Evolutionary conservation across 352 stramenopile genomes (phyloP).

Genomic region (Phytophthora crassamura): DNA sequence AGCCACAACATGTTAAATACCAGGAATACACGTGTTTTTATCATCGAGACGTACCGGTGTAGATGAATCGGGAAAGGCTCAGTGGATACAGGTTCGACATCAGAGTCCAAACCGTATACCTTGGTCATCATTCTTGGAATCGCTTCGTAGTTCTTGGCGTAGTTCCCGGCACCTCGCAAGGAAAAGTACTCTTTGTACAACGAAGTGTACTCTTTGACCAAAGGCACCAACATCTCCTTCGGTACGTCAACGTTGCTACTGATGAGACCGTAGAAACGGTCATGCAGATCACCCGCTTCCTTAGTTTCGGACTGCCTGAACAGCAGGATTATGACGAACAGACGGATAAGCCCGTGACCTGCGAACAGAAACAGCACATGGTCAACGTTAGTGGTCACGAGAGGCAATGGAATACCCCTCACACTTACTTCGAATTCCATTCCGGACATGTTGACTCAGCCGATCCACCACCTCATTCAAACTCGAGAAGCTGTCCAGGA

Average conservation of each 20-base stretch:
- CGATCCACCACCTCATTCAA: slow-evolving; percentile 66
- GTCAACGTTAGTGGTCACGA: slow-evolving; percentile 5
- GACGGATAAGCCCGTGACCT: slow-evolving; percentile 65
- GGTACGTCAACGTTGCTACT: slow-evolving; percentile 42
- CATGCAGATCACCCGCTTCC: slow-evolving; percentile 43
- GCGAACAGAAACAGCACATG: slow-evolving; percentile 8
- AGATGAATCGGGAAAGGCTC: slow-evolving; percentile 38
- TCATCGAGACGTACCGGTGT: slow-evolving; percentile 33
- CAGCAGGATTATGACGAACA: slow-evolving; percentile 65
- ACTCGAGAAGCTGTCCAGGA: slow-evolving; percentile 72
- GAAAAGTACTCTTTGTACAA: slow-evolving; percentile 66
- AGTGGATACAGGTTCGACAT: slow-evolving; percentile 1
- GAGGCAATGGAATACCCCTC: neutral
- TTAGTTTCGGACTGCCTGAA: slow-evolving; percentile 55
- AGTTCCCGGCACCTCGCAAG: slow-evolving; percentile 43
- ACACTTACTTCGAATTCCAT: slow-evolving; percentile 52
- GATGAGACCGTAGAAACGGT: slow-evolving; percentile 59
- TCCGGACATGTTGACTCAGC: slow-evolving; percentile 54
- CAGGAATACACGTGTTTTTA: neutral
- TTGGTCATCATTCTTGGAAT: slow-evolving; percentile 41
- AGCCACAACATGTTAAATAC: neutral
- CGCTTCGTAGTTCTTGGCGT: slow-evolving; percentile 34
- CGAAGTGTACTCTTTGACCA: slow-evolving; percentile 59
- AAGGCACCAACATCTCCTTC: slow-evolving; percentile 34
- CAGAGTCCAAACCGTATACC: slow-evolving; percentile 27